These are phyloP conservation scores for Nakazawaea pomicola DNA, from an alignment of 805 yeast genomes.

Conservation along the genomic window DNA sequence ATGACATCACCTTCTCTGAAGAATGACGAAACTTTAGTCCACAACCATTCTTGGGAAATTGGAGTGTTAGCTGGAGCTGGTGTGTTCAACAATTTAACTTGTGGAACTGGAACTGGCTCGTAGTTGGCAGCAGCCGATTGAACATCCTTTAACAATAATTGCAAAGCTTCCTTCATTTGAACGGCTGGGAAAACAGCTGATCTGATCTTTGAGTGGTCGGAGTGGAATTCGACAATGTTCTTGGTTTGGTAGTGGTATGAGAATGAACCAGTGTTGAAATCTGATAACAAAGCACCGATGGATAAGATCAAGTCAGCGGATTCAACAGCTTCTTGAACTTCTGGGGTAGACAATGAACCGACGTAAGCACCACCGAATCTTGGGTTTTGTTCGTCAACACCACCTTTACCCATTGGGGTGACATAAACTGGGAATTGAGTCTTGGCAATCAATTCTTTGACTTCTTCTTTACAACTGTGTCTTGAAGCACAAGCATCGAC, in stretches of 20 bases:
- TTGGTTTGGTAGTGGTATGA: conserved; percentile 62
- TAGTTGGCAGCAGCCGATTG: conserved; percentile 35
- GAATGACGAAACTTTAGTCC: conserved; percentile 62
- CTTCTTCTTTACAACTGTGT: conserved; percentile 65
- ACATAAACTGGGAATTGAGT: conserved; percentile 80
- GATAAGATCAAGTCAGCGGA: conserved; percentile 70
- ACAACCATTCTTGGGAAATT: conserved; percentile 61
- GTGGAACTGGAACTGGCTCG: conserved; percentile 52
- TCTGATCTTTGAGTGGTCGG: conserved; percentile 66
- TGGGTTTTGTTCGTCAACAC: conserved; percentile 65
- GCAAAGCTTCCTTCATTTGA: conserved; percentile 58
- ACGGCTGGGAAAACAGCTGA: conserved; percentile 69
- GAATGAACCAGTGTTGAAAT: conserved; percentile 87
- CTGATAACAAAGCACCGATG: conserved; percentile 79
- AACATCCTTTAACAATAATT: conserved; percentile 34
- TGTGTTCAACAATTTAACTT: conserved; percentile 38
- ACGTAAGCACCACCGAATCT: conserved; percentile 84
- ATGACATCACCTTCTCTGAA: conserved; percentile 62
- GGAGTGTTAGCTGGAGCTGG: conserved; percentile 40
- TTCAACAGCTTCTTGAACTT: conserved; percentile 68
- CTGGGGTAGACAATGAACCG: conserved; percentile 74
- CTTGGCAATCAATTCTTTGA: conserved; percentile 51
- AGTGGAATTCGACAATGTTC: conserved; percentile 75
- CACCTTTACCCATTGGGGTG: conserved; percentile 89
- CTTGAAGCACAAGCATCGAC: conserved; percentile 87